Conservation (phyloP, 768 basidiomycete species). For the Rhizopogon vesiculosus region DNA sequence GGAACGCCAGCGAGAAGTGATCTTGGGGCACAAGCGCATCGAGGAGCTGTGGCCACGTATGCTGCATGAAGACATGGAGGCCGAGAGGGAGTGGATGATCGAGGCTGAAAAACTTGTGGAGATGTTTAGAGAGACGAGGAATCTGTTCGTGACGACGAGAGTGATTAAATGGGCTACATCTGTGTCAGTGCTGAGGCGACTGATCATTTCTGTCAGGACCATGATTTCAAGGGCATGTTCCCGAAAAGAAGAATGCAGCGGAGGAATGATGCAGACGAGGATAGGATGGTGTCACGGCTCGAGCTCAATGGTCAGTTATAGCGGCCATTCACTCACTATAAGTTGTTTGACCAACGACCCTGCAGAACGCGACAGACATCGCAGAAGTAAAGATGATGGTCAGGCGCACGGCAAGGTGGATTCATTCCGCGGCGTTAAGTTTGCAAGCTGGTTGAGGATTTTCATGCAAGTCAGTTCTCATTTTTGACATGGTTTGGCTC, state of each 20-base stretch:
- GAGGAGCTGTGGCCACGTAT: slow-evolving; percentile 60
- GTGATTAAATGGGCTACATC: slow-evolving; percentile 41
- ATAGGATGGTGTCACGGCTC: slow-evolving; percentile 70
- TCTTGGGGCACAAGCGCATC: slow-evolving; percentile 53
- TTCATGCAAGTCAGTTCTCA: slow-evolving; percentile 69
- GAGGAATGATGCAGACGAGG: slow-evolving; percentile 55
- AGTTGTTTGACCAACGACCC: neutral
- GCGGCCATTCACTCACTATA: neutral
- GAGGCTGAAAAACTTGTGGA: slow-evolving; percentile 87
- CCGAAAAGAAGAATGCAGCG: slow-evolving; percentile 40
- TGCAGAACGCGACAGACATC: slow-evolving; percentile 54
- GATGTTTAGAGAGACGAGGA: slow-evolving; percentile 81
- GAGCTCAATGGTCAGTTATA: slow-evolving; percentile 61
- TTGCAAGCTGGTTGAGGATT: slow-evolving; percentile 81
- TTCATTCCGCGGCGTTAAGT: slow-evolving; percentile 75
- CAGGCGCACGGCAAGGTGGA: slow-evolving; percentile 44
- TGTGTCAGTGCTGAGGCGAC: neutral
- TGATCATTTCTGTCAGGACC: slow-evolving; percentile 27
- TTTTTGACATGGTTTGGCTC: slow-evolving; percentile 2
- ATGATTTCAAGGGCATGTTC: slow-evolving; percentile 69
- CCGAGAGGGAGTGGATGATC: slow-evolving; percentile 70
- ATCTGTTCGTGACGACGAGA: slow-evolving; percentile 73
- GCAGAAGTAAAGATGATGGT: slow-evolving; percentile 41
- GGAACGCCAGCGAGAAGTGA: slow-evolving; percentile 61
- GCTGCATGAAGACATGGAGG: slow-evolving; percentile 39